phyloP scores from a whole-genome alignment of 2,329 filamentous ascomycete species.

The Talaromyces amestolkiae region DNA sequence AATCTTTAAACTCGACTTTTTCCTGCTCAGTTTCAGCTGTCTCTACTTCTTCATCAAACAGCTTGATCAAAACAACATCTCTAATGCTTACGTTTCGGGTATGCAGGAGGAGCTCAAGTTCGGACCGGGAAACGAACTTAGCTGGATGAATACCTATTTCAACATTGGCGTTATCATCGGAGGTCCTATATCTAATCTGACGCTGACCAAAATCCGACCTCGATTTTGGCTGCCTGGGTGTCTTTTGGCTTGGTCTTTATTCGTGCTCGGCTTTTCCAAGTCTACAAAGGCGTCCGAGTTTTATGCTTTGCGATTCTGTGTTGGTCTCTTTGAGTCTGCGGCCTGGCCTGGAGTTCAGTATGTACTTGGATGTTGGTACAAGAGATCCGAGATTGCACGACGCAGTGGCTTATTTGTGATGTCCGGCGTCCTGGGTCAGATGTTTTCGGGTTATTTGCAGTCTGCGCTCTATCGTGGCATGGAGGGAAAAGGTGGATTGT shows the following conservation, averaged over 20 bases:
- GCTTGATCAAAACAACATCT: constrained; percentile 43
- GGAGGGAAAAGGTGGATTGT: background rate
- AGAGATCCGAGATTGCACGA: constrained; percentile 9
- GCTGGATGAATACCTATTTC: constrained; percentile 18
- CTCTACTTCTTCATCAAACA: background rate
- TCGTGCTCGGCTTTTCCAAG: constrained; percentile 13
- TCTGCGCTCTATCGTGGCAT: constrained; percentile 12
- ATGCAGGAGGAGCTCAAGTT: constrained; percentile 51
- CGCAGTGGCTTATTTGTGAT: constrained; percentile 12
- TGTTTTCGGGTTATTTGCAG: constrained; percentile 16
- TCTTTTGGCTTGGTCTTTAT: constrained; percentile 10
- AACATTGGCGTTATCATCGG: constrained; percentile 15
- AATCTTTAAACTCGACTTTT: constrained; percentile 50
- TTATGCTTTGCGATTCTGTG: constrained; percentile 9
- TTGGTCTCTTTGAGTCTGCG: constrained; percentile 16
- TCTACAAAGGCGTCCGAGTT: background rate
- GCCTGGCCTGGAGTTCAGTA: constrained; percentile 11
- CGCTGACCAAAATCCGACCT: constrained; percentile 6
- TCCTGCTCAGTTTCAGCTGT: constrained; percentile 21
- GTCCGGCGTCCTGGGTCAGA: constrained; percentile 10
- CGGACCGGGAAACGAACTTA: constrained; percentile 12
- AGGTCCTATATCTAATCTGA: constrained; percentile 6
- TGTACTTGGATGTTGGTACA: constrained; percentile 15
- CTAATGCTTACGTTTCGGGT: constrained; percentile 29
- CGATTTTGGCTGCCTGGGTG: constrained; percentile 14